Evolutionary conservation across 768 basidiomycete species (phyloP).

Genomic region (Lactifluus volemus): DNA sequence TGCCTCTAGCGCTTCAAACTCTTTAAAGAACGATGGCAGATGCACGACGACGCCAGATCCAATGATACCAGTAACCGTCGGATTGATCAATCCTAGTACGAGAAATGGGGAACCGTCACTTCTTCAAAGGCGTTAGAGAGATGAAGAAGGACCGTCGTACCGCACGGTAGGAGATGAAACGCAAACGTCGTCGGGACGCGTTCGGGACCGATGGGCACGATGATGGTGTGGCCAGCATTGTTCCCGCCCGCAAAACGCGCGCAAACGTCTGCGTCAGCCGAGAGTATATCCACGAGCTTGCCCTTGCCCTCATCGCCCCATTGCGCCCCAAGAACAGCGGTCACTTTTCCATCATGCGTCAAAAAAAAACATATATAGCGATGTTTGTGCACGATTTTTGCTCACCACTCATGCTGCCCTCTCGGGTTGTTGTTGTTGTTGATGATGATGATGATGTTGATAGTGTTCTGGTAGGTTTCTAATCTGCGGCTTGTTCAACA

Average conservation of each 20-base stretch:
- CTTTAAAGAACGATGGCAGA: constrained; percentile 88
- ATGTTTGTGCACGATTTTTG: not conserved
- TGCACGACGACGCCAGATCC: constrained; percentile 97
- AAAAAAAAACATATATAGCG: not conserved
- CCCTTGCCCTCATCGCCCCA: constrained; percentile 95
- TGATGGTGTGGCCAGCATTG: constrained; percentile 98
- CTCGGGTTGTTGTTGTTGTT: too few species aligned
- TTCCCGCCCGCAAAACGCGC: constrained; percentile 97
- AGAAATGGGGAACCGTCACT: not conserved
- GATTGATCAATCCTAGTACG: constrained; percentile 70
- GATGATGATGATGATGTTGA: too few species aligned
- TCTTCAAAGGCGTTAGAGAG: too few species aligned
- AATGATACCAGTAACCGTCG: constrained; percentile 75
- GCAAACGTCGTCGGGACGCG: constrained; percentile 77
- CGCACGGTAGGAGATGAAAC: constrained; percentile 92
- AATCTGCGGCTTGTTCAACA: not conserved
- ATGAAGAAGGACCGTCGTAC: constrained; percentile 31
- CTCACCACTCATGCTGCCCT: constrained; percentile 1
- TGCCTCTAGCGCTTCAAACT: constrained; percentile 75
- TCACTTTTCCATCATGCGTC: constrained; percentile 29
- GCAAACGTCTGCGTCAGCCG: constrained; percentile 84
- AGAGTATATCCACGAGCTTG: constrained; percentile 94
- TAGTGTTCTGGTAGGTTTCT: not conserved
- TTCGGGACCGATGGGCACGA: constrained; percentile 64
- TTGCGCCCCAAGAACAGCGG: constrained; percentile 79